A percentile compares a stretch with the other conserved stretches of the same genome.
Conservation (phyloP, 1,284 basidiomycete genomes). For the Cronartium quercuum region DNA sequence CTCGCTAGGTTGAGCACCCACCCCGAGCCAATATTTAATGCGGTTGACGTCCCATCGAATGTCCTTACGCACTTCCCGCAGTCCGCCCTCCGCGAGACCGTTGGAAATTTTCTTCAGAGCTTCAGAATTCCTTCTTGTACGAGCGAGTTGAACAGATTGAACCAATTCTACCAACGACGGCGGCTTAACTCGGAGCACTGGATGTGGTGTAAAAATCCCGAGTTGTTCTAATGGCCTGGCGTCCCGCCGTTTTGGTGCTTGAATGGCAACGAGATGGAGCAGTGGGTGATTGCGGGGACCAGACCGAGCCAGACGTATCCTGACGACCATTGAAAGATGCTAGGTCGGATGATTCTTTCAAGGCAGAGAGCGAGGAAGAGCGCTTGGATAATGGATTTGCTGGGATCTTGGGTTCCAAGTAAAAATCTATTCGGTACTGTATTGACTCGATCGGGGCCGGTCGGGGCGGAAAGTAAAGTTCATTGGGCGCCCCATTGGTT, state of each 20-base stretch:
- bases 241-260: slow-evolving; percentile 32
- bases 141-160: slow-evolving; percentile 8
- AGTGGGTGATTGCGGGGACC: slow-evolving; percentile 33
- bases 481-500: too few species aligned
- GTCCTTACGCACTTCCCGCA: slow-evolving; percentile 13
- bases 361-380: too few species aligned
- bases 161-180: slow-evolving; percentile 35
- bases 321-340: slow-evolving; percentile 8
- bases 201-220: slow-evolving; percentile 18
- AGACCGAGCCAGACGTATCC: slow-evolving; percentile 18
- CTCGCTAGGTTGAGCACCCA: slow-evolving; percentile 23
- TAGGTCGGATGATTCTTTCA: too few species aligned
- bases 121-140: neutral
- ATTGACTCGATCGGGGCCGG: too few species aligned
- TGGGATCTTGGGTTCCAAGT: too few species aligned
- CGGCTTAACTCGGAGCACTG: slow-evolving; percentile 22
- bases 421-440: too few species aligned
- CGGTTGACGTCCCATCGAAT: slow-evolving; percentile 35
- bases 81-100: slow-evolving; percentile 24
- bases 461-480: too few species aligned
- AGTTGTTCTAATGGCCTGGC: slow-evolving; percentile 31
- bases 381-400: too few species aligned
- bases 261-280: slow-evolving; percentile 33
- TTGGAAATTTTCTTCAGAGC: slow-evolving; percentile 7
- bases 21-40: slow-evolving; percentile 34